Evolutionary conservation across 441 rosid species (phyloP), one percentile per base, ranked within the genome.

Genomic region (Euphorbia celastroides): DNA sequence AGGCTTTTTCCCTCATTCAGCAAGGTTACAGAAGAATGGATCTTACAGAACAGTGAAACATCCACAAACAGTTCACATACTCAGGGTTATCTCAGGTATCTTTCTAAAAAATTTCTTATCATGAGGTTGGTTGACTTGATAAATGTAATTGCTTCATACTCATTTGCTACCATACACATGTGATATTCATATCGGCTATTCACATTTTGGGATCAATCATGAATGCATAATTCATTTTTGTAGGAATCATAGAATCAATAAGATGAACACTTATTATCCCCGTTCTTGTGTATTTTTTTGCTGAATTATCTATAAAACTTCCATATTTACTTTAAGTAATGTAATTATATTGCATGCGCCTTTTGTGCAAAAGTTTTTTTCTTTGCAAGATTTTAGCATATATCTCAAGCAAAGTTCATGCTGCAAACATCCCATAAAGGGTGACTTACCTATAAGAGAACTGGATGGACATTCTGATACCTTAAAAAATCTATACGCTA

Each of bases 1-100:
- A 88, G 99, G 99, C 58, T 92, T 84, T 78, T 94, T 90, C 66
- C 98, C 97, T n/a, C 91, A 90, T 76, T 89, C 97, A 7, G 95
- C 96, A 22, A 86, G 78, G 82, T 72, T 95, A 70, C 98, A 95
- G 78, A 95, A 90, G 80, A 88, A 76, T 82, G 99, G 99, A 69
- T 83, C 94, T 36, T 94, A 92, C 72, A 71, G 83, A 72, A 95
- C 98, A 0, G 96, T 95, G 75, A 95, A 95, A 77, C 88, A 90
- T 82, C 87, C 93, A 5, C 99, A 90, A 77, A 92, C 96, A 34
- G 99, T 95, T 69, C 81, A 87, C 73, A 81, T 95, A 78, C 97
- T 92, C 99, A 14, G 99, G 98, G 63, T 82, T 95, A 83, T 77
- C 98, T 62, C 92, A 95, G 89, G 98, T 94, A 74, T 61, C 17